phyloP scores from a whole-genome alignment of 495 filamentous ascomycete species.

The Penicillium bovifimosum region DNA sequence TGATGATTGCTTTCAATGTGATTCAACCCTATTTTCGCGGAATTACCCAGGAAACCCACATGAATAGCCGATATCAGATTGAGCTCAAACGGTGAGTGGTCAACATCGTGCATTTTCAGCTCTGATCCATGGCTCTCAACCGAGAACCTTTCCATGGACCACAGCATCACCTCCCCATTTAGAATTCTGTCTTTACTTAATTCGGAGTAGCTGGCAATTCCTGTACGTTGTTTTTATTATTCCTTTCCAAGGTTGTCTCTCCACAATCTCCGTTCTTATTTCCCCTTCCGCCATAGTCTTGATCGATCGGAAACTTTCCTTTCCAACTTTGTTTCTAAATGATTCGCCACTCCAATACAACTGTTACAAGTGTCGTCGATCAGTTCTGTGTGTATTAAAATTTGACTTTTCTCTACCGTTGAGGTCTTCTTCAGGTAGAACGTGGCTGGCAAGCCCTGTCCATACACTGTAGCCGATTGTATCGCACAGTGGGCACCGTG shows the following conservation, averaged over 20 bases:
- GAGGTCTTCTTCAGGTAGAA: neutral
- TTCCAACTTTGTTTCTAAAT: neutral
- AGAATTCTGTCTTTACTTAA: neutral
- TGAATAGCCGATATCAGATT: neutral
- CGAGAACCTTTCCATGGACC: conserved; percentile 4
- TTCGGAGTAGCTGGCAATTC: neutral
- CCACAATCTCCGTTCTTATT: conserved; percentile 1
- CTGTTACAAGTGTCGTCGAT: neutral
- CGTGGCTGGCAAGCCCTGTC: neutral
- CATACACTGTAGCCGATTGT: neutral
- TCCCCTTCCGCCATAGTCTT: neutral
- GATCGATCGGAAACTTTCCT: neutral
- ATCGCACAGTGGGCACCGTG: conserved; percentile 2
- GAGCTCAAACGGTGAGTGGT: neutral
- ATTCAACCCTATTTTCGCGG: neutral
- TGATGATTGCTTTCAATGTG: neutral
- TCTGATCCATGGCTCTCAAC: conserved; percentile 8
- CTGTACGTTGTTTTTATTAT: neutral
- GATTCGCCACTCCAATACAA: conserved; percentile 16
- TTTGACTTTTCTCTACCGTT: conserved; percentile 1
- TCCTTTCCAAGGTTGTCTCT: neutral
- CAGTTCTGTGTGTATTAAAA: conserved; percentile 4
- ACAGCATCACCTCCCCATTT: neutral
- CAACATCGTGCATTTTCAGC: neutral
- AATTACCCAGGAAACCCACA: neutral